Percentiles rank a stretch among this genome's conserved stretches.
These are phyloP conservation scores for Starmerella vaccinii DNA, from an alignment of 805 yeast genomes.

Conservation along the genomic window DNA sequence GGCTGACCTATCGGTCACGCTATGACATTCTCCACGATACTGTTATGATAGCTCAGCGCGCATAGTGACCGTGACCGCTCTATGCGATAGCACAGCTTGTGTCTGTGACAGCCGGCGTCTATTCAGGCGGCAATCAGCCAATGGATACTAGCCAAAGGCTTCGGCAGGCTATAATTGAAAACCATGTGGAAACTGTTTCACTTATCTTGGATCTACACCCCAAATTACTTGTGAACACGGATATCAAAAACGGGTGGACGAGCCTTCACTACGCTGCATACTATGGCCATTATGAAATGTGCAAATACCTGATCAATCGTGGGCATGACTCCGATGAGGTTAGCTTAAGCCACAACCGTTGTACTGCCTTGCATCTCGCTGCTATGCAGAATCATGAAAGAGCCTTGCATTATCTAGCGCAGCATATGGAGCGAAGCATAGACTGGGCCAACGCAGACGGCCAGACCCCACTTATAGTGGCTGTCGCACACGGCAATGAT, in stretches of 20 bases:
- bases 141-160: constrained; percentile 61
- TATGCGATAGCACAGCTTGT: background rate
- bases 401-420: constrained; percentile 61
- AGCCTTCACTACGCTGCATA: constrained; percentile 72
- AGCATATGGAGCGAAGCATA: constrained; percentile 48
- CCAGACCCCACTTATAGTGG: constrained; percentile 48
- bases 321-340: constrained; percentile 48
- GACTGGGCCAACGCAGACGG: constrained; percentile 47
- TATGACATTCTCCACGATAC: background rate
- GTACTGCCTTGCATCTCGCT: constrained; percentile 65
- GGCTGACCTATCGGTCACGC: background rate
- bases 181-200: constrained; percentile 52
- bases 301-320: constrained; percentile 43
- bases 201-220: constrained; percentile 61
- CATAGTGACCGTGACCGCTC: too few species aligned
- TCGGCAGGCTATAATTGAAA: constrained; percentile 55
- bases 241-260: constrained; percentile 70
- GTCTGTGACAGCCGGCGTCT: background rate
- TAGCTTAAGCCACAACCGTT: constrained; percentile 42
- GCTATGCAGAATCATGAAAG: constrained; percentile 55
- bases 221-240: constrained; percentile 54
- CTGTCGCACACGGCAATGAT: constrained; percentile 49
- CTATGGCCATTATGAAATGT: constrained; percentile 59
- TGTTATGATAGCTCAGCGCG: background rate
- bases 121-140: background rate